phyloP scores from a whole-genome alignment of 495 filamentous ascomycete species.

The Penicillium soppii region DNA sequence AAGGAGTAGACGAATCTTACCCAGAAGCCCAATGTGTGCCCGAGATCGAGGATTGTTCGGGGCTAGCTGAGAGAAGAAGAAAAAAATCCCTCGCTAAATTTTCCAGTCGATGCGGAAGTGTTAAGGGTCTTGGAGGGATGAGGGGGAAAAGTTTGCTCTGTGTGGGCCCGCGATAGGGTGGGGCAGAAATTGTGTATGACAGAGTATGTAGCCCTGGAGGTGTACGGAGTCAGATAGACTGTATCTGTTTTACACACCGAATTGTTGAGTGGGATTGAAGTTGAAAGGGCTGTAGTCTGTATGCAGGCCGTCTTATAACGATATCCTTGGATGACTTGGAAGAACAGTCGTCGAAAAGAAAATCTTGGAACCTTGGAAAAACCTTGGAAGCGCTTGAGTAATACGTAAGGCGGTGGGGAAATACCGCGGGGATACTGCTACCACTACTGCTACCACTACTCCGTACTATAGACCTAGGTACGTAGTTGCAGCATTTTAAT shows the following conservation, averaged over 20 bases:
- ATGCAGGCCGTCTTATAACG: no score
- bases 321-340: no score
- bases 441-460: no score
- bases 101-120: constrained; percentile 3
- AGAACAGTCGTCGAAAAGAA: no score
- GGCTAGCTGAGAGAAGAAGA: neutral
- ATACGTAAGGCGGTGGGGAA: no score
- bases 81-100: constrained; percentile 5
- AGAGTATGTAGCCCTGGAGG: neutral
- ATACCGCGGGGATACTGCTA: no score
- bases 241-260: constrained; percentile 10
- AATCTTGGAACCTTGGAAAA: no score
- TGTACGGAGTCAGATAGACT: neutral
- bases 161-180: constrained; percentile 27
- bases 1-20: constrained; percentile 7
- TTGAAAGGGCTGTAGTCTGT: no score
- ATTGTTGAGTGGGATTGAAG: no score
- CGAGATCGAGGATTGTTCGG: constrained; percentile 19
- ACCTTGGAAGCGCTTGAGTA: no score
- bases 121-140: constrained; percentile 9
- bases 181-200: constrained; percentile 30
- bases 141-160: constrained; percentile 17
- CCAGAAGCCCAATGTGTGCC: constrained; percentile 21
- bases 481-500: no score
- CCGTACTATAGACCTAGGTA: no score